Base-by-base conservation (phyloP, 305 asterid species). In the Fraxinus nigra region DNA sequence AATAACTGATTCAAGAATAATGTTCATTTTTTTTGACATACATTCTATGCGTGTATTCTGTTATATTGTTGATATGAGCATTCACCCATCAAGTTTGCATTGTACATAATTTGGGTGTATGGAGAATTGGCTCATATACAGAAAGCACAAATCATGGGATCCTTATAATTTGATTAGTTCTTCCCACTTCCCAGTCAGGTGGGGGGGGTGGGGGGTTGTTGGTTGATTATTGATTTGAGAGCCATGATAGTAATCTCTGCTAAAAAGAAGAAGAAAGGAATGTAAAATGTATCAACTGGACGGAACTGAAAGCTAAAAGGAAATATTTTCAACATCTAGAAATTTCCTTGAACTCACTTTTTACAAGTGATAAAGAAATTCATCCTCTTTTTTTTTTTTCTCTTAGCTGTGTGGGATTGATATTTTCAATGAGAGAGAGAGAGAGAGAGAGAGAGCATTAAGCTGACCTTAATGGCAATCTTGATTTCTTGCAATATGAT, bases 381-480 rank as follows among this genome's bases (percentile, higher is more conserved):
- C 65, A 1, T 56, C 65, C 3, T 56, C 65, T 6, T 54, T n/a
- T n/a, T 18, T 51, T n/a, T 56, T 5, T n/a, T 56, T 18, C 6
- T 18, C 65, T 56, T 56, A 56, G 65, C 26, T 18, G 26, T 6
- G 65, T 18, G 65, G 26, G 65, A 56, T 56, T 56, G 26, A 1
- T 56, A 6, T 56, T n/a, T 56, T 56, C 65, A 56, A 56, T n/a
- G 65, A 11, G 26, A 33, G 59, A 26, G 26, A 8, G 77, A 70
- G 43, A 28, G 28, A 65, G 7, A 9, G 73, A 72, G 37, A 54
- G 37, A 32, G 78, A 16, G 46, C 3, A 75, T 76, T 67, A 13
- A 85, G 78, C 89, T 79, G 20, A 92, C 98, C 96, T 88, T 82
- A 76, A 95, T 67, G 38, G 97, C 92, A n/a, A 76, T 79, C 85